Evolutionary conservation across 2,329 filamentous ascomycete species (phyloP).

Genomic region (Fusarium sp.): DNA sequence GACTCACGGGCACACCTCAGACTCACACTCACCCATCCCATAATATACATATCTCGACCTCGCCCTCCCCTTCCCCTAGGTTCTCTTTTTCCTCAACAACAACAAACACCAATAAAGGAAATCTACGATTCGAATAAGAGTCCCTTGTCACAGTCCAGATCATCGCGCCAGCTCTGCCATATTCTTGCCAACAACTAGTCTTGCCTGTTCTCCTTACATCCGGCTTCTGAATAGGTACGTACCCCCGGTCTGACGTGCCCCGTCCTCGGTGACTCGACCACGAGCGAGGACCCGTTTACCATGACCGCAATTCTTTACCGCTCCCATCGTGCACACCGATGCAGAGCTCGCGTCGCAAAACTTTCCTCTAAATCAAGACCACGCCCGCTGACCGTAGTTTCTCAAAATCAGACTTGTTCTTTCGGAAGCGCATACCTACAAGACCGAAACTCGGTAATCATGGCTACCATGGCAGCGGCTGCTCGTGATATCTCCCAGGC

Average conservation of each 20-base stretch:
- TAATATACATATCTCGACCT: constrained; percentile 40
- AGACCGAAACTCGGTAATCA: constrained; percentile 57
- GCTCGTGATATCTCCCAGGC: constrained; percentile 74
- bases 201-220: constrained; percentile 42
- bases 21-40: constrained; percentile 30
- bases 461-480: constrained; percentile 74
- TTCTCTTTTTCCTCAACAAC: constrained; percentile 55
- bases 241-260: constrained; percentile 23
- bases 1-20: not conserved
- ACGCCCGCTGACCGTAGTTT: constrained; percentile 31
- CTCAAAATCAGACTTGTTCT: constrained; percentile 53
- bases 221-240: constrained; percentile 51
- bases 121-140: constrained; percentile 64
- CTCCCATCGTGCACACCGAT: not conserved
- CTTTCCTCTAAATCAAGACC: not conserved
- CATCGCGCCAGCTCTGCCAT: constrained; percentile 63
- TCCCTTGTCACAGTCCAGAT: constrained; percentile 71
- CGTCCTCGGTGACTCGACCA: constrained; percentile 41
- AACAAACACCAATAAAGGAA: constrained; percentile 63
- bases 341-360: constrained; percentile 23
- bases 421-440: constrained; percentile 57
- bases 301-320: constrained; percentile 23
- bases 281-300: constrained; percentile 8
- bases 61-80: constrained; percentile 49
- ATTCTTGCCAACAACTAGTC: constrained; percentile 41